Evolutionary conservation across 2,329 filamentous ascomycete species (phyloP), one percentile per base, ranked within the genome.

Genomic region (Pseudogymnoascus sp.): DNA sequence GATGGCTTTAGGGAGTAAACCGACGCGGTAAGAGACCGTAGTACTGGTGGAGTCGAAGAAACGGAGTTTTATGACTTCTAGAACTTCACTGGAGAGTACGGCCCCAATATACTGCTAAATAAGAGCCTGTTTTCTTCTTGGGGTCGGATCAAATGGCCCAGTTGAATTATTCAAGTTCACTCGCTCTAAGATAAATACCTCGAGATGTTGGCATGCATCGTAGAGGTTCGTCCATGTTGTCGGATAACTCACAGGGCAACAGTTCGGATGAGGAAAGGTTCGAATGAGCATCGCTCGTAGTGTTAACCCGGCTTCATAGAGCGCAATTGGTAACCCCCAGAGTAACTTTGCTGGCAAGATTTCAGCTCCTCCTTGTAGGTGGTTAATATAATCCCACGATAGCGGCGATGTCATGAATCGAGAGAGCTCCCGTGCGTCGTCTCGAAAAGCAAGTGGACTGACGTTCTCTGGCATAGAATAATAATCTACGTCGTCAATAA

Each of bases 401-500:
- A 25, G 38, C 12, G 60, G 38, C 18, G 28, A 14, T 11, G 60
- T 28, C 60, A 61, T 61, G 14, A 61, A 25, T 61, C 21, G 60
- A 25, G 60, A n/a, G 38, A 61, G 25, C 12, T 23, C 38, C 21
- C 23, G 21, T 46, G 44, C 2, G 14, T 61, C 44, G 38, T 61
- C 44, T 31, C 40, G 37, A 12, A 61, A 44, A 8, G 21, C 6
- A 28, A 44, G 40, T 25, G 60, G 60, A n/a, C 44, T 44, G 4
- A 18, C 31, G 38, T 18, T 18, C 12, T 44, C 16, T 31, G 23
- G 60, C n/a, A 16, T 16, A 31, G 18, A 44, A 44, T 42, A 44
- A 34, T 14, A 8, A 46, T 61, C 60, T 44, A 28, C 21, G n/a
- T 12, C 12, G 38, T 61, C 60, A 46, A 61, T 38, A 37, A 61